Base-by-base conservation (phyloP, 805 yeast species). In the Yamadazyma takamatsuzukensis region DNA sequence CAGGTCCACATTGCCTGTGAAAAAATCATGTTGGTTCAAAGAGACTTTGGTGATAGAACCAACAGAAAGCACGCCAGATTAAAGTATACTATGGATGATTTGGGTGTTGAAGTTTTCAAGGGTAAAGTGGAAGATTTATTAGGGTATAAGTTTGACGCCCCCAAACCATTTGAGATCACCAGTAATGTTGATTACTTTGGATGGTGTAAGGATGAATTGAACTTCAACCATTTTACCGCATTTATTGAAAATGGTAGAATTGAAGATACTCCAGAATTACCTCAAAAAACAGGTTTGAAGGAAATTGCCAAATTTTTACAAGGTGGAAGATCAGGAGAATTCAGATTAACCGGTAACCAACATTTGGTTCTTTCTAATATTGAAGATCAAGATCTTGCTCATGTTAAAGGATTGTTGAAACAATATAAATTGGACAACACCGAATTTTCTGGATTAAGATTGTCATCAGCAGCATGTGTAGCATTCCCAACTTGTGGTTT, bases 401-500 rank as follows among this genome's bases (percentile, higher is more conserved):
- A 59, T 17, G 66, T 89, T 43, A 86, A 87, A 61, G 59, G 59
- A 18, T 48, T 87, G 19, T 63, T 90, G 63, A 73, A 74, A 25
- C 61, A 83, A 54, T 84, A 83, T 64, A 84, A 82, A 59, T 72
- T 90, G 43, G 96, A 87, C 56, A 88, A 87, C 64, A 72, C 88
- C 32, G 74, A 79, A 44, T 83, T 80, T 61, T 80, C 94, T 35
- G 94, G 83, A 3, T 70, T 90, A 52, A 78, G 97, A 59, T 72
- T 87, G 37, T 82, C 95, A 7, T 86, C 96, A 6, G 88, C 95
- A 16, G 95, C 97, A 0, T 90, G 97, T 76, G 97, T 90, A 38
- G 97, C 96, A 2, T 80, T 90, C 76, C 97, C 97, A 47, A 90
- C 97, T 1, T 90, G 97, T 77, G 97, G 97, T 47, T 75, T 90